A percentile compares a stretch with the other conserved stretches of the same genome.
Evolutionary conservation across 306 rosid species (phyloP).

Genomic region (Pterocarpus santalinus): DNA sequence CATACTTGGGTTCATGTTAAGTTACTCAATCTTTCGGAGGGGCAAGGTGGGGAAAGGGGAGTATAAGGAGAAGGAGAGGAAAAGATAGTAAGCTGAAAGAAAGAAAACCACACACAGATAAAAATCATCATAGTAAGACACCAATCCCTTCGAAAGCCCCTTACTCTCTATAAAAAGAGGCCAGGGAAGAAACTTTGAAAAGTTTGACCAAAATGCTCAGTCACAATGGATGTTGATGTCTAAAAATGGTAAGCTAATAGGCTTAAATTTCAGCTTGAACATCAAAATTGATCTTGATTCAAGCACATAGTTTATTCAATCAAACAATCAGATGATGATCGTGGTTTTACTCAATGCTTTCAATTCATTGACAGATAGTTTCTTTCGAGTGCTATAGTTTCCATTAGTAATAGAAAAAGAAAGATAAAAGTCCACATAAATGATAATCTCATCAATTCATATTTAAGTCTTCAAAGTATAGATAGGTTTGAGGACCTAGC

Average conservation of each 20-base stretch:
- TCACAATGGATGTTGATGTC: not conserved
- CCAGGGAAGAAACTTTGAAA: too few species aligned
- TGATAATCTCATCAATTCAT: not conserved
- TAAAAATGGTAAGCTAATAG: not conserved
- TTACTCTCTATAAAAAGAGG: too few species aligned
- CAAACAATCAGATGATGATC: not conserved
- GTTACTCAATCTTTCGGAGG: not conserved
- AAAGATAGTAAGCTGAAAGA: not conserved
- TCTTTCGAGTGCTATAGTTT: not conserved
- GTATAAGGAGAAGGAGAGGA: too few species aligned
- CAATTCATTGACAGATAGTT: not conserved
- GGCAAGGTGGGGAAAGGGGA: not conserved
- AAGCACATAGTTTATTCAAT: not conserved
- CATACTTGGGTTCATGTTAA: not conserved
- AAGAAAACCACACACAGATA: not conserved
- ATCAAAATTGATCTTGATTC: not conserved
- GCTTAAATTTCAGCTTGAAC: constrained; percentile 6
- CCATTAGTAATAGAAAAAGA: constrained; percentile 15
- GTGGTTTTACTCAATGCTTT: constrained; percentile 2
- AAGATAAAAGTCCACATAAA: not conserved
- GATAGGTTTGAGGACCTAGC: constrained; percentile 9
- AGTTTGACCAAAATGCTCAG: too few species aligned
- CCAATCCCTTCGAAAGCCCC: not conserved
- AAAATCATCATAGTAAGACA: not conserved
- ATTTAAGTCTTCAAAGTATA: not conserved